Conservation (phyloP, 371 early-diverging fungal genomes). For the Mucor indicus region DNA sequence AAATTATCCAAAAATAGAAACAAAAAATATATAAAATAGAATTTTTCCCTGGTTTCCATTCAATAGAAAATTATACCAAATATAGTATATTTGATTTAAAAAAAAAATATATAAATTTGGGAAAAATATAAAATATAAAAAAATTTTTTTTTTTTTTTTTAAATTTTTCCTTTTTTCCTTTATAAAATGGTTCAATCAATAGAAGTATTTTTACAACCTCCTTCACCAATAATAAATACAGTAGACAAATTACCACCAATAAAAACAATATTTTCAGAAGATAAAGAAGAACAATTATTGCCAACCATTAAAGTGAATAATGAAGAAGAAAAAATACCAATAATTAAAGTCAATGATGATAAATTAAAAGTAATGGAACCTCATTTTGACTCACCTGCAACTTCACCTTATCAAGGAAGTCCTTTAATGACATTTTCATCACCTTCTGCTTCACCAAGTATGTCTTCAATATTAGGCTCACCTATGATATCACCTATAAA, state of each 20-base stretch:
- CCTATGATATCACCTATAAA: conserved; percentile 11
- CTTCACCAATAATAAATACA: conserved; percentile 10
- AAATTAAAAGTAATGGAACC: conserved; percentile 16
- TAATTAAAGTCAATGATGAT: neutral
- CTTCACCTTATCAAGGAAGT: conserved; percentile 18
- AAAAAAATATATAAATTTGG: too few relatives aligned
- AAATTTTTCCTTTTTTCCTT: neutral
- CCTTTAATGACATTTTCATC: conserved; percentile 18
- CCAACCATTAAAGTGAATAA: neutral
- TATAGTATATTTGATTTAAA: conserved; percentile 5
- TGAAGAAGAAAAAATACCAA: neutral
- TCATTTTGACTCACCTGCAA: conserved; percentile 3
- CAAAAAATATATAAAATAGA: too few relatives aligned
- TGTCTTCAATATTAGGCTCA: conserved; percentile 8
- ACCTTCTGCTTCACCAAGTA: conserved; percentile 13
- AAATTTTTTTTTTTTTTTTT: neutral
- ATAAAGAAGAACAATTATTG: neutral
- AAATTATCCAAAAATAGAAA: too few relatives aligned
- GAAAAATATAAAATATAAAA: too few relatives aligned
- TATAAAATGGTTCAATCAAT: conserved; percentile 9
- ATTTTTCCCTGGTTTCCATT: conserved; percentile 12
- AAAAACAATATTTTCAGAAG: conserved; percentile 9
- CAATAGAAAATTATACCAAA: neutral
- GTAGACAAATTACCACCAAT: conserved; percentile 11
- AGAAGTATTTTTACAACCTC: conserved; percentile 18